Conservation (phyloP, 2,329 filamentous ascomycete species). For the Colletotrichum caudatum region DNA sequence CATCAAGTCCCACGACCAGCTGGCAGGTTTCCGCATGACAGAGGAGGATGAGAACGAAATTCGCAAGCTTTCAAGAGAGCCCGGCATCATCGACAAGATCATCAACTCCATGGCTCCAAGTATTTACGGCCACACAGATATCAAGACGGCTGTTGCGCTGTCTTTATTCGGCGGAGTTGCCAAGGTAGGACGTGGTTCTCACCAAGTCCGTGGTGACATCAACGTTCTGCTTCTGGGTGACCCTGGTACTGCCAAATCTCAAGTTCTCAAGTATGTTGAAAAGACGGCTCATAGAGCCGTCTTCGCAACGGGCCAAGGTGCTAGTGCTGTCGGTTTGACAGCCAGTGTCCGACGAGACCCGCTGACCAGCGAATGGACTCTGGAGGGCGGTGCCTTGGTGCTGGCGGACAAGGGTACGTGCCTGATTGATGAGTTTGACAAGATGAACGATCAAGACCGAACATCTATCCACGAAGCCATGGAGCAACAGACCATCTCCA, state of each 20-base stretch:
- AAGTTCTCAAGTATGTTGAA: constrained; percentile 96
- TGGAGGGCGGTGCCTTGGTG: constrained; percentile 95
- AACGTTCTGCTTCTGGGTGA: constrained; percentile 97
- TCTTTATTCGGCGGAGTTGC: constrained; percentile 95
- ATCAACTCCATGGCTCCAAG: constrained; percentile 94
- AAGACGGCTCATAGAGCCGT: constrained; percentile 97
- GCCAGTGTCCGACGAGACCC: constrained; percentile 96
- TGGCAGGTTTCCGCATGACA: constrained; percentile 94
- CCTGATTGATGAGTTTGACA: constrained; percentile 98
- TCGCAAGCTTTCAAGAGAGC: constrained; percentile 86
- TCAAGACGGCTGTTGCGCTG: constrained; percentile 95
- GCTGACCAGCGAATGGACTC: constrained; percentile 95
- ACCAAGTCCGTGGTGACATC: constrained; percentile 95
- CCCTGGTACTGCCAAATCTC: constrained; percentile 97
- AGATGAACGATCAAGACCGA: constrained; percentile 99
- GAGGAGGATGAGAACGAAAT: constrained; percentile 96
- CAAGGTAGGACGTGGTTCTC: constrained; percentile 89
- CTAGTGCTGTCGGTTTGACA: constrained; percentile 96
- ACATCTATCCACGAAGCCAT: constrained; percentile 99
- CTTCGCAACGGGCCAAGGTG: constrained; percentile 97
- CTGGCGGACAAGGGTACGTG: constrained; percentile 95
- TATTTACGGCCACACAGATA: constrained; percentile 96
- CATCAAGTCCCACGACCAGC: constrained; percentile 95
- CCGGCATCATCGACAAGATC: constrained; percentile 92
- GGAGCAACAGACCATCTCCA: constrained; percentile 99